Evolutionary conservation across 257 asterid species (phyloP).

Genomic region (Solanum rostratum): DNA sequence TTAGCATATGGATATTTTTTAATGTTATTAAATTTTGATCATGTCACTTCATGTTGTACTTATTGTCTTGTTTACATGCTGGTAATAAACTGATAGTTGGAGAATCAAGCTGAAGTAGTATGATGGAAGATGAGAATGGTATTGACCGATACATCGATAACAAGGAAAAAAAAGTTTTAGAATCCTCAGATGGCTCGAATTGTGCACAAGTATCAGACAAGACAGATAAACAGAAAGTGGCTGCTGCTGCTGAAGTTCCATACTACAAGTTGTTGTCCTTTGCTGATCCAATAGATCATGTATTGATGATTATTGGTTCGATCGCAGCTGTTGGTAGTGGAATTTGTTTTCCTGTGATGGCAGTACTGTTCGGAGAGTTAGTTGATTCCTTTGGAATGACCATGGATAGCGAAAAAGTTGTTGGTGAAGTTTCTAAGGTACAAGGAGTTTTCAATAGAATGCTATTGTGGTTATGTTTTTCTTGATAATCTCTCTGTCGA

Average conservation of each 20-base stretch:
- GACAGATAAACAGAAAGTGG: constrained; percentile 2
- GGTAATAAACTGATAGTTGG: neutral
- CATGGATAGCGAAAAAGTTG: constrained; percentile 2
- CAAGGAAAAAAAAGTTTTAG: neutral
- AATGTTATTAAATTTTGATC: neutral
- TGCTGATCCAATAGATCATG: constrained; percentile 45
- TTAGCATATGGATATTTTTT: neutral
- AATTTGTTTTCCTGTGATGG: constrained; percentile 53
- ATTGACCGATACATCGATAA: neutral
- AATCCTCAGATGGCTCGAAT: neutral
- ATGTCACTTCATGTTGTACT: neutral
- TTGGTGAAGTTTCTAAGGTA: constrained; percentile 50
- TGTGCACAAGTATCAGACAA: neutral
- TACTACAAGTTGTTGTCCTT: constrained; percentile 57
- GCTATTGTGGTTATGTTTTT: neutral
- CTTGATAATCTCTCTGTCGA: neutral
- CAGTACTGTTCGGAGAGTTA: constrained; percentile 55
- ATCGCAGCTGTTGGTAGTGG: constrained; percentile 65
- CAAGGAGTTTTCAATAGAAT: neutral
- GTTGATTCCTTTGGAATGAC: constrained; percentile 51
- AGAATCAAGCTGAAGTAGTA: neutral
- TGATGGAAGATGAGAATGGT: neutral
- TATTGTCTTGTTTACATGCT: neutral
- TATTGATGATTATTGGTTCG: constrained; percentile 55
- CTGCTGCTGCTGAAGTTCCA: constrained; percentile 26